Evolutionary conservation across 2,329 filamentous ascomycete species (phyloP), one percentile per base, ranked within the genome.

Genomic region (Nemania sp.): DNA sequence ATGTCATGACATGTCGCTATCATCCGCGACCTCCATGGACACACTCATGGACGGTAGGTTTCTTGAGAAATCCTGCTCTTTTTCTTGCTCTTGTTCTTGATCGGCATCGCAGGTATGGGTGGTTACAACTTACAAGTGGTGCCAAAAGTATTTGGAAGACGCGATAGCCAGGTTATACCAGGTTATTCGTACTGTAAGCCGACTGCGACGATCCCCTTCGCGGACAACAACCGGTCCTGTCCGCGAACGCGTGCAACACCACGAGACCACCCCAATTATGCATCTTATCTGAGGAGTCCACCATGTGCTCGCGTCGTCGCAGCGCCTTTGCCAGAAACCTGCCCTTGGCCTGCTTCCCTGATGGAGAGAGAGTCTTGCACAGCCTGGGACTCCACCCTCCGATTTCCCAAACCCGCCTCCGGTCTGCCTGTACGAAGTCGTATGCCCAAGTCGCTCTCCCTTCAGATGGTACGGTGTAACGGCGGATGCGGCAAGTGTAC

Each of bases 181-280:
- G 40, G 51, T 51, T 51, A 13, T 18, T 7, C 25, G 25, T 29
- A 29, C 29, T 34, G 53, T 43, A 43, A 39, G 43, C 52, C 56
- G 51, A 52, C 56, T 63, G 54, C 60, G 54, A 57, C 62, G 53
- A 62, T 60, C 62, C 54, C 57, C 59, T 59, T 60, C 49, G 60
- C 57, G 56, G 50, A 39, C 62, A 35, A 52, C 49, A 55, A 43
- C 54, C 59, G 56, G 59, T 54, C 46, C 21, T 54, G 59, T 50
- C 50, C 54, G 62, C 62, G 56, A 29, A 46, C 49, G 53, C 62
- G 62, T 62, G 54, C 56, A 58, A 57, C 57, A 60, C 56, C 59
- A 65, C 51, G 53, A 62, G 60, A 62, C 62, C 62, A 62, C 56
- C 48, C 55, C 34, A 25, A 46, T 54, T 55, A 35, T 62, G 58